Percentiles rank a stretch among this genome's conserved stretches.
These are phyloP conservation scores for Dothideomycetidae sp. DNA, from an alignment of 2,329 filamentous ascomycete species.

Conservation along the genomic window DNA sequence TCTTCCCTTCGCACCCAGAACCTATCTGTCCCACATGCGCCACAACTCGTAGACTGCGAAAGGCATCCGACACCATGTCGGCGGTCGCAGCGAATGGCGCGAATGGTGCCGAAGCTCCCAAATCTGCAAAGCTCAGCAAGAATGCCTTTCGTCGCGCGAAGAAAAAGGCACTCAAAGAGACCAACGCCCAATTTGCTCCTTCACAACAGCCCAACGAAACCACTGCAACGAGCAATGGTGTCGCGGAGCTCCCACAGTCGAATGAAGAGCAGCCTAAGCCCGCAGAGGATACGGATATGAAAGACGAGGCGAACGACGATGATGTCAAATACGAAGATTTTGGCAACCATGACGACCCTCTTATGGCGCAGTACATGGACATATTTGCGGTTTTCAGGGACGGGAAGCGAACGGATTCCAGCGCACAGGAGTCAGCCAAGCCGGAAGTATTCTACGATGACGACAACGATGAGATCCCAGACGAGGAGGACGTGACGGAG, in stretches of 20 bases:
- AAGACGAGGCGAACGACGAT: conserved; percentile 13
- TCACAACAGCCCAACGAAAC: too few species aligned
- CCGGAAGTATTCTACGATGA: conserved; percentile 77
- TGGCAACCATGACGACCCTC: conserved; percentile 42
- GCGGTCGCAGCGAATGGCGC: conserved; percentile 3
- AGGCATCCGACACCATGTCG: conserved; percentile 4
- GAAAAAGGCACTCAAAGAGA: conserved; percentile 7
- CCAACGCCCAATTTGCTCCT: too few species aligned
- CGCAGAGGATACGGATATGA: conserved; percentile 2
- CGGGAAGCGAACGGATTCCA: conserved; percentile 42
- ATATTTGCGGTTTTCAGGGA: conserved; percentile 70
- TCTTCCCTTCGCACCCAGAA: too few species aligned
- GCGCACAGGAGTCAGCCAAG: conserved; percentile 56
- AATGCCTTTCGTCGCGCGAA: conserved; percentile 6
- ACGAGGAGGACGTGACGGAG: conserved; percentile 55
- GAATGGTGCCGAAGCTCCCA: neutral
- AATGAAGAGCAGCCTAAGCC: too few species aligned
- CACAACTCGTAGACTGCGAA: neutral
- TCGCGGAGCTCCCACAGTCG: too few species aligned
- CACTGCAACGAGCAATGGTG: too few species aligned
- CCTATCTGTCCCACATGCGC: neutral
- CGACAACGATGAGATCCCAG: conserved; percentile 73
- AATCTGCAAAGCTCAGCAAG: conserved; percentile 4
- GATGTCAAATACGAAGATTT: conserved; percentile 17
- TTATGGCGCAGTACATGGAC: conserved; percentile 70